Evolutionary conservation across 176 grass and related monocot genomes (phyloP).

Genomic region (Oryza meridionalis): DNA sequence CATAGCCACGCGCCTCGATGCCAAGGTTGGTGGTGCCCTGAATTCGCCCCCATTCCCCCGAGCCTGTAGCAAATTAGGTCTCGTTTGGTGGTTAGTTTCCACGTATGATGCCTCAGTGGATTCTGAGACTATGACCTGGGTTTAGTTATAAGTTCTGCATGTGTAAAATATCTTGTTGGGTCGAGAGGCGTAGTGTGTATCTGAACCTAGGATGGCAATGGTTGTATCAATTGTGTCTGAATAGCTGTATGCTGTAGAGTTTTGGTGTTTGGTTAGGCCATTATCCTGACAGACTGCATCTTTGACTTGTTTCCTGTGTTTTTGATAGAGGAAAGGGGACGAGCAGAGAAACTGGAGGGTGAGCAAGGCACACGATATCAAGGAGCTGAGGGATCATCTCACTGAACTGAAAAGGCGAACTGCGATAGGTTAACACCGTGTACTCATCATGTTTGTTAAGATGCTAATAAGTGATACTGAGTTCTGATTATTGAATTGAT

Average conservation of each 20-base stretch:
- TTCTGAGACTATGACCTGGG: neutral
- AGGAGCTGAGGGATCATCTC: slow-evolving; percentile 67
- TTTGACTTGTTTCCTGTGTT: neutral
- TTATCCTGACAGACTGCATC: slow-evolving; percentile 15
- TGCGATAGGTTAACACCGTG: slow-evolving; percentile 46
- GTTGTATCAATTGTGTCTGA: neutral
- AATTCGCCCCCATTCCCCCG: neutral
- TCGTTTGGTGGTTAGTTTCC: neutral
- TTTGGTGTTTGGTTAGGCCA: slow-evolving; percentile 29
- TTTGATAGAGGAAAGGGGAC: slow-evolving; percentile 66
- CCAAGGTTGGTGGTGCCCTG: slow-evolving; percentile 59
- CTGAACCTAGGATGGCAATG: neutral
- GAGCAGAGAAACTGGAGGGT: slow-evolving; percentile 77
- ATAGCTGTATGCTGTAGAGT: neutral
- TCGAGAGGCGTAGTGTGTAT: neutral
- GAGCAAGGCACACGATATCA: slow-evolving; percentile 67
- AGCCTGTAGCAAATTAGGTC: neutral
- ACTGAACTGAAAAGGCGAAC: slow-evolving; percentile 56
- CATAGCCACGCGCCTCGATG: slow-evolving; percentile 51
- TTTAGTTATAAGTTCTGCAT: neutral
- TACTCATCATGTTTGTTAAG: slow-evolving; percentile 19
- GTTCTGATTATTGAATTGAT: slow-evolving; percentile 24
- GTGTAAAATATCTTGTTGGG: neutral
- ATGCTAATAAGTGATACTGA: slow-evolving; percentile 8
- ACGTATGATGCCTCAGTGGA: neutral